These are phyloP conservation scores for Alternaria incomplexa DNA, from an alignment of 2,329 filamentous ascomycete genomes.

Conservation along the genomic window DNA sequence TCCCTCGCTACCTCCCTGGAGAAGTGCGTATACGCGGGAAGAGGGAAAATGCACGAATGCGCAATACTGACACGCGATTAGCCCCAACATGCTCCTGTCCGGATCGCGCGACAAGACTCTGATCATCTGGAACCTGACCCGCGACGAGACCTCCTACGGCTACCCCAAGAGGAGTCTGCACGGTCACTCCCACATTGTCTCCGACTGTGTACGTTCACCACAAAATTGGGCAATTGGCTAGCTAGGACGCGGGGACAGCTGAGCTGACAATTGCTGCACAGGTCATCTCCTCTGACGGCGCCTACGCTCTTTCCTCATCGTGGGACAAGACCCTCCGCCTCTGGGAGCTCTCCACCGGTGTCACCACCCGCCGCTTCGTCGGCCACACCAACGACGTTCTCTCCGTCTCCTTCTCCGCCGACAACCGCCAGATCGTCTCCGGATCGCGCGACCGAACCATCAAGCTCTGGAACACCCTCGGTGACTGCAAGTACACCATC, in stretches of 20 bases:
- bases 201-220: slow-evolving; percentile 87
- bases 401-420: slow-evolving; percentile 99
- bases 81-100: slow-evolving; percentile 99
- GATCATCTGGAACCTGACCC: slow-evolving; percentile 99
- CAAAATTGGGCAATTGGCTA: slow-evolving; percentile 34
- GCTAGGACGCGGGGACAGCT: slow-evolving; percentile 27
- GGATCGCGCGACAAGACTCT: slow-evolving; percentile 97
- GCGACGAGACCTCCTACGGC: slow-evolving; percentile 96
- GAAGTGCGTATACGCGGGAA: slow-evolving; percentile 66
- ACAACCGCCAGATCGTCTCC: slow-evolving; percentile 99
- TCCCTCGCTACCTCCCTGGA: slow-evolving; percentile 97
- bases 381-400: slow-evolving; percentile 99
- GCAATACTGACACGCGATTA: slow-evolving; percentile 50
- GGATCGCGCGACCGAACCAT: slow-evolving; percentile 98
- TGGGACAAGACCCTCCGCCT: slow-evolving; percentile 99
- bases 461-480: slow-evolving; percentile 99
- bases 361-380: slow-evolving; percentile 97
- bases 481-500: slow-evolving; percentile 99
- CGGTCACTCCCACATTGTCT: slow-evolving; percentile 99
- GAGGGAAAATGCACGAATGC: slow-evolving; percentile 14
- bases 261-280: slow-evolving; percentile 54
- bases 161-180: slow-evolving; percentile 99
- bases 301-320: slow-evolving; percentile 97
- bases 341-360: slow-evolving; percentile 97
- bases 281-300: slow-evolving; percentile 99